Evolutionary conservation across 2,329 filamentous ascomycete genomes (phyloP), one percentile per base, ranked within the genome.

Genomic region (Alternaria sp.): DNA sequence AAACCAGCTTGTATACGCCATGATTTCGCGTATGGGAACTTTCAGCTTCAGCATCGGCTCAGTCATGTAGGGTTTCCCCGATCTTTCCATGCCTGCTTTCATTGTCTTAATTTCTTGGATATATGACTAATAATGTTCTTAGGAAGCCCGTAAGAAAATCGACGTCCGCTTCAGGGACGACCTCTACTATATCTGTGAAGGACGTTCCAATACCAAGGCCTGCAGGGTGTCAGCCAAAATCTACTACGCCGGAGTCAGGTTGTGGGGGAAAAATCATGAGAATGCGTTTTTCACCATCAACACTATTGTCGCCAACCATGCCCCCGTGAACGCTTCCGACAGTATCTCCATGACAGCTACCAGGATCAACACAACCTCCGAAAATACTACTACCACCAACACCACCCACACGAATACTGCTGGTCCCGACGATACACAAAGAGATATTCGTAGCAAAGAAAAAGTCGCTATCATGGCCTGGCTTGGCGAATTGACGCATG

Each of bases 81-180:
- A 6, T 5, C 22, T 26, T 26, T 6, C 4, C 7, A 2, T 28
- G 9, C 20, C 8, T 43, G 20, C n/a, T 24, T 20, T 42, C 20
- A 8, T 24, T 18, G 4, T 5, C 18, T 20, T 22, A 9, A 7
- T 9, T 8, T 20, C 18, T 5, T 12, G 18, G 8, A 0, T 12
- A 39, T 4, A 9, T 18, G n/a, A 24, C 39, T 22, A n/a, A 16
- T 20, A 4, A 22, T 16, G 1, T 1, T 9, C 6, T 8, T 9
- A 55, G 53, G 18, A 9, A 30, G 14, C 20, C 12, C 32, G 34
- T 16, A 55, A 55, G 24, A 48, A 36, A 8, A 48, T 55, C 42
- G 53, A 55, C 11, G 11, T 39, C 16, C 47, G 24, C 16, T 55
- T 55, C 42, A 55, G 26, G 12, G 9, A 55, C 8, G 53, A 55